A percentile compares a stretch with the other conserved stretches of the same genome.
Conservation (phyloP, 805 yeast species). For the Candida sithepensis region DNA sequence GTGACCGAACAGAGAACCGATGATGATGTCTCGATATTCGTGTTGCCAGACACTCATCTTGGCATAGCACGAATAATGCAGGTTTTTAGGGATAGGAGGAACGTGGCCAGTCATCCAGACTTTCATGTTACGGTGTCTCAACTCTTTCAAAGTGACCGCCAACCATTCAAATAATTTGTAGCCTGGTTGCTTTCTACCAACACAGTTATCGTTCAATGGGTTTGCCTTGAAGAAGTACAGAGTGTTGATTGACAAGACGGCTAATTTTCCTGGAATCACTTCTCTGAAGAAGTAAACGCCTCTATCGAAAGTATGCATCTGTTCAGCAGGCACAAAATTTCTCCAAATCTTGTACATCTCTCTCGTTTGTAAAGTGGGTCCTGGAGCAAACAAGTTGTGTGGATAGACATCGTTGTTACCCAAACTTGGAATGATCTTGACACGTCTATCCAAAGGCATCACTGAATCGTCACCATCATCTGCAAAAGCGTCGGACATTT, state of each 20-base stretch:
- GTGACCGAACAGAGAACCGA: slow-evolving; percentile 84
- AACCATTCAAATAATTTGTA: slow-evolving; percentile 74
- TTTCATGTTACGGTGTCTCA: slow-evolving; percentile 70
- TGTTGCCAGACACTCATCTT: slow-evolving; percentile 78
- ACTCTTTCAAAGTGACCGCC: slow-evolving; percentile 67
- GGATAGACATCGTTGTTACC: slow-evolving; percentile 92
- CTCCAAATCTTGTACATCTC: slow-evolving; percentile 75
- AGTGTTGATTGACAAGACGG: slow-evolving; percentile 76
- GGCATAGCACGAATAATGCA: slow-evolving; percentile 66
- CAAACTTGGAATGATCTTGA: slow-evolving; percentile 59
- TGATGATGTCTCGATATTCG: slow-evolving; percentile 77
- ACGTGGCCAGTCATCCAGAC: slow-evolving; percentile 90
- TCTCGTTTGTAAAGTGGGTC: slow-evolving; percentile 85
- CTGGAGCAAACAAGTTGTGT: slow-evolving; percentile 79
- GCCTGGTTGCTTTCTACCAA: slow-evolving; percentile 71
- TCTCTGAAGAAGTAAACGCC: slow-evolving; percentile 75
- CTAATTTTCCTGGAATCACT: slow-evolving; percentile 75
- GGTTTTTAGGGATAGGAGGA: slow-evolving; percentile 79
- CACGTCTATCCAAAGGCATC: slow-evolving; percentile 28
- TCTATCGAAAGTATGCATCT: slow-evolving; percentile 66
- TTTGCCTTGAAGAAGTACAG: slow-evolving; percentile 70
- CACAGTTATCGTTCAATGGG: slow-evolving; percentile 82
- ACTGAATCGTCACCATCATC: slow-evolving; percentile 36
- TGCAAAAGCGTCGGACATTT: slow-evolving; percentile 51
- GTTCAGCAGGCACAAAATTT: slow-evolving; percentile 70